phyloP scores from a whole-genome alignment of 192 early-diverging fungal species.

The Coemansia sp. region DNA sequence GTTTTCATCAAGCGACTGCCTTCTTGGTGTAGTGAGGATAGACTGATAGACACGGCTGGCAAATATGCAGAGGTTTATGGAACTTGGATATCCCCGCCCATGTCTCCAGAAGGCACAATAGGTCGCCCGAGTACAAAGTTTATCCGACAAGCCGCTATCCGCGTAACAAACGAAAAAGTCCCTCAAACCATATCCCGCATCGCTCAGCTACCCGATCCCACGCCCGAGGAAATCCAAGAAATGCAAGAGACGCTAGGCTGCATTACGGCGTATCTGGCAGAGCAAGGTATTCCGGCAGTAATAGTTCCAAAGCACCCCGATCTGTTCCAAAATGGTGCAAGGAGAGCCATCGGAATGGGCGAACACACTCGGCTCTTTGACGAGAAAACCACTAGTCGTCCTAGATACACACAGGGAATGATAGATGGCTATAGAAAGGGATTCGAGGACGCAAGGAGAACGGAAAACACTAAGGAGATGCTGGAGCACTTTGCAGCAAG shows the following conservation, averaged over 20 bases:
- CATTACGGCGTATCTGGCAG: neutral
- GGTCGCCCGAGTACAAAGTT: neutral
- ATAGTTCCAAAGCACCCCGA: slow-evolving; percentile 15
- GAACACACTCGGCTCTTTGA: slow-evolving; percentile 22
- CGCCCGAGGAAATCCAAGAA: slow-evolving; percentile 6
- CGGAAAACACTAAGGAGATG: slow-evolving; percentile 1
- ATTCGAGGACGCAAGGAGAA: slow-evolving; percentile 10
- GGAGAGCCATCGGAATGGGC: slow-evolving; percentile 14
- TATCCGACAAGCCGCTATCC: slow-evolving; percentile 9
- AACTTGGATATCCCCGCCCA: slow-evolving; percentile 8
- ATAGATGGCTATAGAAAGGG: slow-evolving; percentile 39
- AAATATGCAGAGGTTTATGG: slow-evolving; percentile 11
- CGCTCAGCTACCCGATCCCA: slow-evolving; percentile 16
- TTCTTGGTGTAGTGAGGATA: neutral
- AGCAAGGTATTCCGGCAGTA: slow-evolving; percentile 1
- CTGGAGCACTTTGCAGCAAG: slow-evolving; percentile 2
- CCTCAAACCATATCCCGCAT: slow-evolving; percentile 17
- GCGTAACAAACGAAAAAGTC: slow-evolving; percentile 15
- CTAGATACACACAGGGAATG: slow-evolving; percentile 20
- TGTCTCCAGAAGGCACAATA: neutral
- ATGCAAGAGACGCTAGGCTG: neutral
- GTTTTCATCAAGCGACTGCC: slow-evolving; percentile 8
- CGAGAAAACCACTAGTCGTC: slow-evolving; percentile 9
- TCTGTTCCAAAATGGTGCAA: slow-evolving; percentile 25
- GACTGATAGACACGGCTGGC: slow-evolving; percentile 3